Evolutionary conservation across 148 eudicot genomes (phyloP), one percentile per base, ranked within the genome.

Genomic region (Arctostaphylos glauca): DNA sequence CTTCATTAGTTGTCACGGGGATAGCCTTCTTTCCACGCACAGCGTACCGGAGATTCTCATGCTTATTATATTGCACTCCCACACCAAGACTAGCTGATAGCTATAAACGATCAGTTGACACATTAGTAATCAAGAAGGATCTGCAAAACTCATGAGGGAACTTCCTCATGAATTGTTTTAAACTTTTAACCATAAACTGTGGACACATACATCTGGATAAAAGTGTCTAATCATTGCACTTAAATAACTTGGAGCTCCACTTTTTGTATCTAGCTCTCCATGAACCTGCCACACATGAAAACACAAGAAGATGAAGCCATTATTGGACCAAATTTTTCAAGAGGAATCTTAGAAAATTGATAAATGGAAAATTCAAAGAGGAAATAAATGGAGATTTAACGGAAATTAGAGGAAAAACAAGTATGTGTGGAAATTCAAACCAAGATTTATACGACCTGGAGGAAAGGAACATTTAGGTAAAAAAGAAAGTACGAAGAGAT

Each of bases 211-310:
- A 87, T 89, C 86, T 38, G 94, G 93, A 83, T 84, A 87, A 85
- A 88, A 93, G 83, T 87, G 93, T 81, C 96, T 89, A 47, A 96
- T 76, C 85, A 90, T 85, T 44, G 90, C 91, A 76, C 89, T 77
- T 12, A 91, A 73, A 81, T 78, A 86, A 81, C 90, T 88, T 12
- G 92, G 94, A 81, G 88, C 91, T 77, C 99, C 99, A 79, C 81
- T 56, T 82, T 78, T 87, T 3, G 99, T 94, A 87, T 96, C 97
- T 56, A 96, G 92, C 90, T 94, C 99, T 77, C 93, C 99, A 77
- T 88, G 89, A 85, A 90, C 86, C 99, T 96, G 87, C 62, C 48
- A 77, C 52, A 41, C 41, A 74, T 12, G 66, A 14, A 75, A 16
- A 55, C 52, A 50, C 12, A 47, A 9, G 46, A 49, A 19, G 13